These are phyloP conservation scores for Clavispora carvajalis DNA, from an alignment of 805 yeast genomes.

Conservation along the genomic window DNA sequence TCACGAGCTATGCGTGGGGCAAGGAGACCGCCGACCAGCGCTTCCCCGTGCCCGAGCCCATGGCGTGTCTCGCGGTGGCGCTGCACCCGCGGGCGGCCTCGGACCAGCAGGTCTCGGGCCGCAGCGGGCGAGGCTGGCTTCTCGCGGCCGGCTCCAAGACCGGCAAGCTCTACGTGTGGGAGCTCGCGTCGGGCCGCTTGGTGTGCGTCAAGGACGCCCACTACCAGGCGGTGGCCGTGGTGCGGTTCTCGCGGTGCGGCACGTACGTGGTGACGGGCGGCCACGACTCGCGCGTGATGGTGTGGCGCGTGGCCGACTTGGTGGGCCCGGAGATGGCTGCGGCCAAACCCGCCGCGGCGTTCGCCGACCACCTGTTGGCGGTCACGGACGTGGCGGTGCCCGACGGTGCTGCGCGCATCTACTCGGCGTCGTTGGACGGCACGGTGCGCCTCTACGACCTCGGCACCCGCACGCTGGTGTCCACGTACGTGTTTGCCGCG, in stretches of 20 bases:
- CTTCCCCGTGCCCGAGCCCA: constrained; percentile 77
- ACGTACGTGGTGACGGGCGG: constrained; percentile 71
- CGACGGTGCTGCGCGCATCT: constrained; percentile 56
- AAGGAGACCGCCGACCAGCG: constrained; percentile 72
- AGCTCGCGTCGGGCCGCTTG: constrained; percentile 68
- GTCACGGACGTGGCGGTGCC: constrained; percentile 43
- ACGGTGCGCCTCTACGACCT: constrained; percentile 71
- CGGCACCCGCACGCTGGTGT: constrained; percentile 38
- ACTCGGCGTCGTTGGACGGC: constrained; percentile 66
- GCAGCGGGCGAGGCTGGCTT: constrained; percentile 34
- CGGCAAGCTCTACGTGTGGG: constrained; percentile 88
- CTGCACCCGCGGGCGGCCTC: constrained; percentile 30
- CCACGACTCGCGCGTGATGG: constrained; percentile 69
- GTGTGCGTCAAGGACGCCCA: constrained; percentile 74
- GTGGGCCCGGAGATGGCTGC: constrained; percentile 31
- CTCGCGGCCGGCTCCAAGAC: constrained; percentile 67
- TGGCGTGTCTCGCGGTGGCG: constrained; percentile 51
- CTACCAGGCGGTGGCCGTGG: constrained; percentile 64
- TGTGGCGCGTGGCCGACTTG: constrained; percentile 69
- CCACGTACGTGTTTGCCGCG: constrained; percentile 66
- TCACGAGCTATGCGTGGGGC: constrained; percentile 68
- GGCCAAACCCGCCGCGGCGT: constrained; percentile 51
- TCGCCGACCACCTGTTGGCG: constrained; percentile 59
- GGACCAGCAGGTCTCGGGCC: too few species aligned
- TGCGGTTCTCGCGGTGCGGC: constrained; percentile 57